Evolutionary conservation across 1,284 basidiomycete species (phyloP), one percentile per base, ranked within the genome.

Genomic region (Austroboletus olivaceoglutinosus): DNA sequence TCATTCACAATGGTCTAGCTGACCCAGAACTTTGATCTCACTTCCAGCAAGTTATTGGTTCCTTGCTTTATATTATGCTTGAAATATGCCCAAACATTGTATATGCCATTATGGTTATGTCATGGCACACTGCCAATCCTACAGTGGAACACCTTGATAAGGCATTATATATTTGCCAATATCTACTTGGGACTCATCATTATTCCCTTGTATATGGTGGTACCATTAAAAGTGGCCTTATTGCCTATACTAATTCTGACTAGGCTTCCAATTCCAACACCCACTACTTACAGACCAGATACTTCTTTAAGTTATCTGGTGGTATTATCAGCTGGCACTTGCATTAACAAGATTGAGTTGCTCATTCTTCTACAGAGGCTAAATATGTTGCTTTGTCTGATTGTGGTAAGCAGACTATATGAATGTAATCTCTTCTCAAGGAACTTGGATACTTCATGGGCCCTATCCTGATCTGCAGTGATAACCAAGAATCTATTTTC

Each of bases 221-320:
- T 16, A 1, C 21, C 0, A 25, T 22, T 5, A 7, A 21, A 0
- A 3, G 0, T 5, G 60, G 63, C 27, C 8, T 68, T 0, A 39
- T 49, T 15, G 50, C 51, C 2, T 63, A 7, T 13, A 41, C 62
- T 18, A 62, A 71, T 49, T 61, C 63, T 12, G 62, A 72, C 52
- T 71, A 64, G 62, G 64, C 12, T 2, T 34, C 43, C 2, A 23
- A 50, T 40, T 18, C 29, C 1, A 33, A 31, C 11, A 33, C 16
- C 1, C n/a, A 54, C 0, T 42, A 41, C 25, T 70, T 63, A 6
- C 47, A 51, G 3, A 59, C 56, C 4, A 65, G 65, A 11, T 67
- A 53, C 2, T 40, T 22, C 10, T 16, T 40, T 0, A 33, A 41
- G 15, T 31, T 42, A 11, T 31, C 47, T 0, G 30, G 22, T 2